phyloP scores from a whole-genome alignment of 148 eudicot genomes.

The Chenopodium suecicum region DNA sequence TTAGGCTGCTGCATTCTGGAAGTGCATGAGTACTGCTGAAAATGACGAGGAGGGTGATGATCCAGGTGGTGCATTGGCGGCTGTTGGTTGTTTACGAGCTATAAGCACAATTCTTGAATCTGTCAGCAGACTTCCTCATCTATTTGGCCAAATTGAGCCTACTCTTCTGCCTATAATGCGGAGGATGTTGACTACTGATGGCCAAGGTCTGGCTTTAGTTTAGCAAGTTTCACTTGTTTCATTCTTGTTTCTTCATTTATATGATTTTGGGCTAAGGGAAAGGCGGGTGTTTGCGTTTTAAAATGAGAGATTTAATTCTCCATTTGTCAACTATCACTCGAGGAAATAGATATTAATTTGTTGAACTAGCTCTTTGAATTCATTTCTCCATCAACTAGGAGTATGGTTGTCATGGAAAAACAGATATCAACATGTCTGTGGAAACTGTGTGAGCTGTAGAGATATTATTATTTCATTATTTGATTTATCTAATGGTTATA shows the following conservation, averaged over 20 bases:
- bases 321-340: not conserved
- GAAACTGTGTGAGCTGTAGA: not conserved
- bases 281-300: not conserved
- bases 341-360: not conserved
- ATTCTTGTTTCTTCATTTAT: not conserved
- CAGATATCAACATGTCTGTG: not conserved
- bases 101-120: conserved; percentile 98
- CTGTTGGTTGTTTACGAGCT: conserved; percentile 99
- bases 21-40: conserved; percentile 86
- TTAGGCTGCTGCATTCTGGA: conserved; percentile 98
- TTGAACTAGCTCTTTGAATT: not conserved
- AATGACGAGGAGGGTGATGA: conserved; percentile 95
- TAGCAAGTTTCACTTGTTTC: not conserved
- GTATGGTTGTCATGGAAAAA: not conserved
- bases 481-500: too few species aligned
- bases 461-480: not conserved
- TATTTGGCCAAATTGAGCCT: conserved; percentile 84
- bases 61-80: conserved; percentile 96
- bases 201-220: conserved; percentile 63
- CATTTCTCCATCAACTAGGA: not conserved
- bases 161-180: conserved; percentile 92
- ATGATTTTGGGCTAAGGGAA: not conserved
- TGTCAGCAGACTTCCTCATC: conserved; percentile 86
- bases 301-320: not conserved
- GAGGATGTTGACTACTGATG: conserved; percentile 97